Percentiles rank a stretch among this genome's conserved stretches.
These are phyloP conservation scores for Phytophthora fragariaefolia DNA, from an alignment of 352 stramenopile genomes.

Conservation along the genomic window DNA sequence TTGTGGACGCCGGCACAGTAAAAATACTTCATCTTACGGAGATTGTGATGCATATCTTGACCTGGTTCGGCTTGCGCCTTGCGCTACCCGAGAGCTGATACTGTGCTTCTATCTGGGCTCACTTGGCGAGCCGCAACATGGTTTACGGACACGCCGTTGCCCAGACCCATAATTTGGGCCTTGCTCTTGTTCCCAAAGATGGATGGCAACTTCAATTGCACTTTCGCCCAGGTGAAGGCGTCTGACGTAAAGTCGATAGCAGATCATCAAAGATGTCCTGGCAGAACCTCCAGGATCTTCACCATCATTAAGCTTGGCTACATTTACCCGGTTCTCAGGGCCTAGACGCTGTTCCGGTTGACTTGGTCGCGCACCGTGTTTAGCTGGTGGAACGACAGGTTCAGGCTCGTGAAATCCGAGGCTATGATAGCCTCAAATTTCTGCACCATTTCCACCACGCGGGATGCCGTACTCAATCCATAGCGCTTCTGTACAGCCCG, in stretches of 20 bases:
- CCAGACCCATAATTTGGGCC: conserved; percentile 8
- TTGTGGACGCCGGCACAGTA: conserved; percentile 1
- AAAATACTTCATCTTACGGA: background rate
- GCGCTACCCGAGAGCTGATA: background rate
- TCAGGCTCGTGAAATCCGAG: background rate
- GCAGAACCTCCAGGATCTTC: background rate
- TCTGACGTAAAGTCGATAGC: background rate
- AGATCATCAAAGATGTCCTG: background rate
- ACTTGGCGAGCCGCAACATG: too few species aligned
- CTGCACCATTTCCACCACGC: background rate
- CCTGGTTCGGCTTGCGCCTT: background rate
- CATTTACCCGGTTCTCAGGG: background rate
- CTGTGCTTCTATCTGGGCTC: too few species aligned
- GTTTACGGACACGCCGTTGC: background rate
- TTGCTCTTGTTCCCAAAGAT: conserved; percentile 16
- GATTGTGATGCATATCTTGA: conserved; percentile 1
- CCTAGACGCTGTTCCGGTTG: background rate
- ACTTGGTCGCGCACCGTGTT: background rate
- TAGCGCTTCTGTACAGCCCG: background rate
- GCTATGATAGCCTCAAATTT: background rate
- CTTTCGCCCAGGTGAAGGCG: background rate
- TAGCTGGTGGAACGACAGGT: background rate
- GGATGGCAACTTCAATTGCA: background rate
- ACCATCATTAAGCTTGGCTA: background rate
- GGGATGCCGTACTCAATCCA: conserved; percentile 2